Evolutionary conservation across 352 stramenopile genomes (phyloP).

Genomic region (Globisporangium barbulae): DNA sequence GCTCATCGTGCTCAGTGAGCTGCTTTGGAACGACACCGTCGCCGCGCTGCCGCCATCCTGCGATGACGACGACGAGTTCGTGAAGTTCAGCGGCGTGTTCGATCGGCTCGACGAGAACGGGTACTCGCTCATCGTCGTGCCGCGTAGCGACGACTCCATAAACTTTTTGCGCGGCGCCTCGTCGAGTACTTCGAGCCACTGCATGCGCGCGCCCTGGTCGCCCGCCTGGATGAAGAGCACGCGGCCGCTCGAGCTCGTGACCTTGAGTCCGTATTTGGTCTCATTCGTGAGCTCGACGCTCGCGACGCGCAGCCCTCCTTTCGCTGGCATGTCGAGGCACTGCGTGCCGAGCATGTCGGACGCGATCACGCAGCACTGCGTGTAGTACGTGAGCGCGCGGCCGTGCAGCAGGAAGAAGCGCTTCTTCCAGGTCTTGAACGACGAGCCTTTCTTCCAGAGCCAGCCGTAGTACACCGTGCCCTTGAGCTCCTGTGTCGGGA

Average conservation of each 20-base stretch:
- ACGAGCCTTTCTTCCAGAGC: conserved; percentile 74
- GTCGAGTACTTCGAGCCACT: conserved; percentile 59
- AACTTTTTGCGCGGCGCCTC: conserved; percentile 35
- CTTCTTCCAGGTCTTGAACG: conserved; percentile 81
- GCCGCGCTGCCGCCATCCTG: background rate
- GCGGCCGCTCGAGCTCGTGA: conserved; percentile 61
- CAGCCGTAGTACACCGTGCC: conserved; percentile 67
- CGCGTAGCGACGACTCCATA: conserved; percentile 25
- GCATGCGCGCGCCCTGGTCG: conserved; percentile 34
- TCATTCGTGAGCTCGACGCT: conserved; percentile 36
- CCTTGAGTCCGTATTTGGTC: conserved; percentile 53
- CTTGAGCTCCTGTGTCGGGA: conserved; percentile 53
- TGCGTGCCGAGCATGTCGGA: conserved; percentile 53
- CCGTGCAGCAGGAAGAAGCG: conserved; percentile 74
- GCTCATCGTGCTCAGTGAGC: conserved; percentile 40
- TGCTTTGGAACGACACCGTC: conserved; percentile 20
- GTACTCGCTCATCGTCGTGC: conserved; percentile 44
- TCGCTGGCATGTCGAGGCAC: conserved; percentile 54
- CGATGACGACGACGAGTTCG: conserved; percentile 18
- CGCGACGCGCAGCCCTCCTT: conserved; percentile 51
- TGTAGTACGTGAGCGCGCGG: conserved; percentile 66
- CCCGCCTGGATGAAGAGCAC: conserved; percentile 57
- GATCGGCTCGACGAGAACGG: conserved; percentile 7
- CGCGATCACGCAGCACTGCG: conserved; percentile 61
- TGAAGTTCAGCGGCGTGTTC: conserved; percentile 4